These are phyloP conservation scores for Cyphellophora europaea DNA, from an alignment of 2,329 filamentous ascomycete species.

Conservation along the genomic window DNA sequence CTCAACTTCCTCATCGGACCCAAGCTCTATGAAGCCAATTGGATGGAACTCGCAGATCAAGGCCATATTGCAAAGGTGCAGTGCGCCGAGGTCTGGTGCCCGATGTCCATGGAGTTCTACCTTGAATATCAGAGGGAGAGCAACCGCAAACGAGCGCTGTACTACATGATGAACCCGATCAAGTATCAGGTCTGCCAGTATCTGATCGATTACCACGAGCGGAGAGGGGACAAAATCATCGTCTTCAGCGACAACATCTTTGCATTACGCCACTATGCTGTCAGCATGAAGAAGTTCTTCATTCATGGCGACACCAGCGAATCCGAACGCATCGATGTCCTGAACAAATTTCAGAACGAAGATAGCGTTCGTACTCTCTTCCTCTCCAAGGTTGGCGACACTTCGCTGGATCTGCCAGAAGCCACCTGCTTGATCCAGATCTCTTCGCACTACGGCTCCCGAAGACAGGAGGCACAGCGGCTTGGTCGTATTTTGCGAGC, in stretches of 20 bases:
- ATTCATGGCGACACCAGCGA: conserved; percentile 87
- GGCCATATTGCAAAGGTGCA: conserved; percentile 96
- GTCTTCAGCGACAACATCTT: conserved; percentile 98
- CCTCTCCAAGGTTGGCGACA: conserved; percentile 94
- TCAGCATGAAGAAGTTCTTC: conserved; percentile 74
- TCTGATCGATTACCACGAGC: conserved; percentile 95
- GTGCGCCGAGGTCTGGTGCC: conserved; percentile 98
- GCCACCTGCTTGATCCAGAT: conserved; percentile 96
- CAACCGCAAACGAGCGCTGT: conserved; percentile 55
- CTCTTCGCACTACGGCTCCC: conserved; percentile 92
- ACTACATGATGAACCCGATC: conserved; percentile 95
- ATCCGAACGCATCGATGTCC: conserved; percentile 71
- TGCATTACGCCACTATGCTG: conserved; percentile 75
- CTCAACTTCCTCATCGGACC: conserved; percentile 95
- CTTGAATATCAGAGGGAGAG: conserved; percentile 75
- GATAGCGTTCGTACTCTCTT: conserved; percentile 86
- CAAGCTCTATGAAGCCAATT: conserved; percentile 96
- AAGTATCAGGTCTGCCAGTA: conserved; percentile 98
- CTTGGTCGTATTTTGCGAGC: conserved; percentile 88
- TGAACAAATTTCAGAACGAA: conserved; percentile 94
- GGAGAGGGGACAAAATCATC: conserved; percentile 91
- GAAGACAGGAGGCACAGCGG: conserved; percentile 90
- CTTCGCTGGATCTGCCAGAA: conserved; percentile 92
- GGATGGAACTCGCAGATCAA: conserved; percentile 96
- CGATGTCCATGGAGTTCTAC: conserved; percentile 98